Percentiles rank a stretch among this genome's conserved stretches.
These are phyloP conservation scores for Chlorella sp. DNA, from an alignment of 139 green algal species.

Conservation along the genomic window DNA sequence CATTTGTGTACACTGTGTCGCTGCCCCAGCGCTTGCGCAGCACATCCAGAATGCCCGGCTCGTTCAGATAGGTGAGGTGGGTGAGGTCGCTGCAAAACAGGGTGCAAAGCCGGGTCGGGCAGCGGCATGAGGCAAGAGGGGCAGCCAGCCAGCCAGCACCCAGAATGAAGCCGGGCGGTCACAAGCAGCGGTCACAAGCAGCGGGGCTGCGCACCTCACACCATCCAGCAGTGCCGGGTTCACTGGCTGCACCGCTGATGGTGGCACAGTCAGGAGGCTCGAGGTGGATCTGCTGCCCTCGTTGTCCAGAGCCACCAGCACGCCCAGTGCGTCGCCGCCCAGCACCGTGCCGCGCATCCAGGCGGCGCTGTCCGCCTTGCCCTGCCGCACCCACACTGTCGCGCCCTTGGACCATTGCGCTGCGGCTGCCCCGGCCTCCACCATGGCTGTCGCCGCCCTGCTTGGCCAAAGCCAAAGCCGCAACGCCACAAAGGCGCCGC, in stretches of 20 bases:
- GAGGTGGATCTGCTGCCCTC: neutral
- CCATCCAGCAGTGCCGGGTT: constrained; percentile 64
- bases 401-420: constrained; percentile 4
- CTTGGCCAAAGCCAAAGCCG: no score
- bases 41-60: constrained; percentile 87
- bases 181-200: neutral
- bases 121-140: neutral
- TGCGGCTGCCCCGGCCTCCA: no score
- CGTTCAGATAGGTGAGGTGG: constrained; percentile 87
- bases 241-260: constrained; percentile 45
- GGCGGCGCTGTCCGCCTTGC: no score
- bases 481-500: no score
- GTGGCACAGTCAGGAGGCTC: no score
- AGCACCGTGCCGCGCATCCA: constrained; percentile 12
- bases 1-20: constrained; percentile 85
- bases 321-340: neutral
- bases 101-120: neutral
- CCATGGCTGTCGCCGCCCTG: no score
- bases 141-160: constrained; percentile 2
- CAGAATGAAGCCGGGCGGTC: constrained; percentile 14
- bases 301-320: neutral
- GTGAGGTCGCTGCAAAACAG: constrained; percentile 82
- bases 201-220: neutral
- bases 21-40: constrained; percentile 58
- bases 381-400: constrained; percentile 13